Conservation (phyloP, 108 stramenopile genomes). For the Epipyxis sp. region DNA sequence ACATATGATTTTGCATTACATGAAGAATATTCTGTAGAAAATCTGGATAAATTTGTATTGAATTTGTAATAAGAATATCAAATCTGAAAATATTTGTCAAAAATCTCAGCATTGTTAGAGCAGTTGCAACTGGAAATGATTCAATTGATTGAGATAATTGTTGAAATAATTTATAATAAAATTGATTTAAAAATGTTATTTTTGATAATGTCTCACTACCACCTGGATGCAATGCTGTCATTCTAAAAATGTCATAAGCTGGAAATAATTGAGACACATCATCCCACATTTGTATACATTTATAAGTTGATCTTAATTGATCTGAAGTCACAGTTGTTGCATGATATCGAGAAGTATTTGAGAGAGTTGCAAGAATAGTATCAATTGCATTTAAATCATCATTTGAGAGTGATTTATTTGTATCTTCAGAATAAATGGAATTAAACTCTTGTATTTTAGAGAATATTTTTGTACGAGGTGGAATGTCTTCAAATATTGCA, state of each 20-base stretch:
- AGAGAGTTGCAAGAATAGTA: background rate
- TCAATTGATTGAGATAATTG: slow-evolving; percentile 11
- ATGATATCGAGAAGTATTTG: slow-evolving; percentile 4
- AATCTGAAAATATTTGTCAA: background rate
- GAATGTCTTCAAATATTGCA: background rate
- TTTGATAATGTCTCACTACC: background rate
- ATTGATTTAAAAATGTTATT: background rate
- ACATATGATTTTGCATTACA: background rate
- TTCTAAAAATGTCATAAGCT: background rate
- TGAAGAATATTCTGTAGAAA: background rate
- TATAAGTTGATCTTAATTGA: background rate
- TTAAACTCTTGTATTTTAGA: background rate
- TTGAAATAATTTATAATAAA: background rate
- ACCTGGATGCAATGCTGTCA: slow-evolving; percentile 2
- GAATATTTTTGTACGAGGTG: background rate
- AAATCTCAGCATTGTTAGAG: background rate
- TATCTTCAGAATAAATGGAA: background rate
- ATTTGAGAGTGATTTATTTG: background rate
- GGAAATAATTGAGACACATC: background rate
- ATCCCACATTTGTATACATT: background rate
- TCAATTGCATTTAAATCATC: background rate
- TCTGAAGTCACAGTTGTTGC: background rate
- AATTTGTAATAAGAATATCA: background rate
- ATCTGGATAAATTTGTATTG: background rate
- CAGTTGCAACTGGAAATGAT: background rate